These are phyloP conservation scores for Daldinia vernicosa DNA, from an alignment of 495 filamentous ascomycete species.

Conservation along the genomic window DNA sequence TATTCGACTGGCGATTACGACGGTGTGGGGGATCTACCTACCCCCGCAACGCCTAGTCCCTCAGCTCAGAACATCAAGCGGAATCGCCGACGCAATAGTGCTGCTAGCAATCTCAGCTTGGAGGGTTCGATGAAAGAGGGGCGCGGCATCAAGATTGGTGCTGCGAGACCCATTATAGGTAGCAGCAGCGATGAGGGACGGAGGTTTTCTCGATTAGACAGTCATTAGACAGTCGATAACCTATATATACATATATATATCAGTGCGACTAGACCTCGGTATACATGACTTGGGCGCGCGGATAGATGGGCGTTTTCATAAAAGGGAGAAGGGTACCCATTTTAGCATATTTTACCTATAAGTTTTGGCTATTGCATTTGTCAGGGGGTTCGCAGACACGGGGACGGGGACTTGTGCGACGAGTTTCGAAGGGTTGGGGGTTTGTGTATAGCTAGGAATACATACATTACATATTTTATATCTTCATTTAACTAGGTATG, in stretches of 20 bases:
- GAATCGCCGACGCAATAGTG: slow-evolving; percentile 35
- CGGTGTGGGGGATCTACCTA: slow-evolving; percentile 11
- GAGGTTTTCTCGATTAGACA: slow-evolving; percentile 12
- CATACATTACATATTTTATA: background rate
- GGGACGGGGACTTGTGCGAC: background rate
- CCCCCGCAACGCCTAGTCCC: slow-evolving; percentile 34
- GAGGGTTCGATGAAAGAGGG: slow-evolving; percentile 42
- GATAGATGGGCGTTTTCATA: slow-evolving; percentile 21
- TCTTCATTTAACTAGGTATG: background rate
- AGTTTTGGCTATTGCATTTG: background rate
- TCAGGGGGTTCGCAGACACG: background rate
- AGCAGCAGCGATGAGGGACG: slow-evolving; percentile 42
- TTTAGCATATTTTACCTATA: slow-evolving; percentile 2
- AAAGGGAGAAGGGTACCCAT: background rate
- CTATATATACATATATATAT: no score
- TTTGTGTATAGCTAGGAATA: background rate
- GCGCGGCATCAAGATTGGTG: slow-evolving; percentile 49
- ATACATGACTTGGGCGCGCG: slow-evolving; percentile 15
- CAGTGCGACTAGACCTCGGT: background rate
- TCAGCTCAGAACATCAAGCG: slow-evolving; percentile 24
- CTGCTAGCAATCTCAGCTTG: slow-evolving; percentile 38
- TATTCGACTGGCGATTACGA: slow-evolving; percentile 12
- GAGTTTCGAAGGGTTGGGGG: background rate
- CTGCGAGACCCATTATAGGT: slow-evolving; percentile 40
- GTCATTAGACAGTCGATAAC: background rate